Base-by-base conservation (phyloP, 768 basidiomycete species). In the Crucibulum laeve region DNA sequence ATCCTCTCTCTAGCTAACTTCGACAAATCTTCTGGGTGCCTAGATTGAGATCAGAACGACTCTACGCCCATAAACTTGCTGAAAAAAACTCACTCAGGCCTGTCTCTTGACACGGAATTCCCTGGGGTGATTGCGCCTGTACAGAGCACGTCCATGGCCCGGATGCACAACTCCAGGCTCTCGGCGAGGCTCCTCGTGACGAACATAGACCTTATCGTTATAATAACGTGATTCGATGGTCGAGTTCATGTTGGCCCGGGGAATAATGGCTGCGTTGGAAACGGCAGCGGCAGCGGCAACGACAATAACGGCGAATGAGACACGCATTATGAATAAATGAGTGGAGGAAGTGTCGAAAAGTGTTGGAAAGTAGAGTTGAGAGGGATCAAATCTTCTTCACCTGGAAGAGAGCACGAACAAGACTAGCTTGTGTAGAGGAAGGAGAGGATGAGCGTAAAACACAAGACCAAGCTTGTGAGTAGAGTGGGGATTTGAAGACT, bases 401-500 rank as follows among this genome's bases (percentile, higher is more conserved):
- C 50, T 43, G 57, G 57, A 62, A 56, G 55, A 54, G 47, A 52
- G 38, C 32, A 40, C 45, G 35, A 14, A 36, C 11, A 36, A 13
- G 35, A 36, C 28, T 30, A 30, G 28, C 28, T 30, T 30, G 28
- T 8, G n/a, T n/a, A 18, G 35, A 19, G 37, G 53, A 46, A 44
- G 50, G 56, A 53, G 44, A n/a, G n/a, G n/a, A n/a, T n/a, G 35
- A 36, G 35, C 11, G 11, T 14, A 8, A 36, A 19, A 55, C 58
- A 65, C 60, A 61, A 67, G 62, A 58, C 57, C 57, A 44, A 56
- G 63, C 64, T 64, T 56, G 61, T 58, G 57, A 47, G 51, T 49
- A 45, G 49, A 46, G 28, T 44, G 42, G 44, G 48, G 51, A 55
- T 42, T 45, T 62, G 63, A 65, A 64, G 63, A 48, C 65, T 64